Base-by-base conservation (phyloP, 208 protist species). In the Leishmania guyanensis region DNA sequence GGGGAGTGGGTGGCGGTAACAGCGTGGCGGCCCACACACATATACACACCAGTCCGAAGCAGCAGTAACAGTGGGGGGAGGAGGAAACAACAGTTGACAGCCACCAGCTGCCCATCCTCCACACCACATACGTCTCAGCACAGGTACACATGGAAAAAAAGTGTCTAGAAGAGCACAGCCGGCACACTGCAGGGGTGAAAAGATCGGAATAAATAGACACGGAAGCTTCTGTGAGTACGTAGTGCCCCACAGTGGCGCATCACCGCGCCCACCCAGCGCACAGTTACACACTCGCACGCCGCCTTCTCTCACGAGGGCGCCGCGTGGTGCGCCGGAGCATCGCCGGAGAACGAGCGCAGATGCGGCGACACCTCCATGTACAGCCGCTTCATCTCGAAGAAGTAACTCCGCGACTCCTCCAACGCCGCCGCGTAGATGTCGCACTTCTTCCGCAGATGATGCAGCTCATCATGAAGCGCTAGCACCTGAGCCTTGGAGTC, bases 311-410 rank as follows among this genome's bases (percentile, higher is more conserved):
- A 75, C 29, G 51, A 58, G 0, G 71, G 29, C 12, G 71, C 17
- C 14, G 71, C 48, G 71, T 33, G 48, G 71, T 62, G 48, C 50
- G 17, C 14, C n/a, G 51, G 20, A 14, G 51, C 16, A 39, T 62
- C 51, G 51, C 26, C 29, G 53, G 76, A 46, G 26, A 68, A 53
- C 33, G 78, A 72, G 54, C 75, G 72, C 71, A 87, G 66, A 36
- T 84, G 58, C 16, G 79, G 80, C 65, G 86, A 77, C 65, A 96
- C 87, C 79, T 96, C 90, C 46, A 80, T 80, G 77, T 93, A 94
- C 9, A 96, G 80, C 29, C 89, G 79, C 84, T 93, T 92, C 90
- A 96, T 91, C 66, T 94, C 88, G n/a, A 92, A 86, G 56, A 94
- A 93, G 74, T 94, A 90, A 36, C 78, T 85, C 0, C 91, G 80